Evolutionary conservation across 106 monocot species (phyloP).

Genomic region (Xerophyta viscosa): DNA sequence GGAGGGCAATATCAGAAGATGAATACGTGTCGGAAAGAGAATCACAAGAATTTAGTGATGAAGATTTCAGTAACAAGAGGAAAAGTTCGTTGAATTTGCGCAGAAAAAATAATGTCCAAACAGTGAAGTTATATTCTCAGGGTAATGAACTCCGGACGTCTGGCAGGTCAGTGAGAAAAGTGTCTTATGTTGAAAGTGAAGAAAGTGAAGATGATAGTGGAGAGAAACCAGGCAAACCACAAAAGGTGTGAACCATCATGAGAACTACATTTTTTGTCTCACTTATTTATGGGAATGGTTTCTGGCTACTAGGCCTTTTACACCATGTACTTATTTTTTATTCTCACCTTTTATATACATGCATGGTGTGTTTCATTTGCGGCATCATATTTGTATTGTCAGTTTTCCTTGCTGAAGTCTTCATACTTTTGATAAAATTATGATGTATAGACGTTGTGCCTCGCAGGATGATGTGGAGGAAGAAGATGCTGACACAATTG

Average conservation of each 20-base stretch:
- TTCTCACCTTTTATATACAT: too few relatives aligned
- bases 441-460: constrained; percentile 12
- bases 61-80: constrained; percentile 32
- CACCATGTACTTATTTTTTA: too few relatives aligned
- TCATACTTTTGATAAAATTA: too few relatives aligned
- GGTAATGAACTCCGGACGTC: constrained; percentile 68
- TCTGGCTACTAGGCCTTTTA: too few relatives aligned
- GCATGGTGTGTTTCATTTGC: too few relatives aligned
- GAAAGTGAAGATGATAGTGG: constrained; percentile 88
- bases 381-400: too few relatives aligned
- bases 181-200: constrained; percentile 97
- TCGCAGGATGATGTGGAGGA: constrained; percentile 74
- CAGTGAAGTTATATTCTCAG: constrained; percentile 24
- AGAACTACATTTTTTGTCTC: neutral
- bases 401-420: too few relatives aligned
- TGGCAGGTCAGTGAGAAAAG: constrained; percentile 74
- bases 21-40: constrained; percentile 53
- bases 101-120: constrained; percentile 24
- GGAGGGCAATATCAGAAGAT: constrained; percentile 52
- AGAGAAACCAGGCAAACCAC: constrained; percentile 53
- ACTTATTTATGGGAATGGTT: too few relatives aligned
- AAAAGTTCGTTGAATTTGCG: constrained; percentile 33
- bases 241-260: constrained; percentile 41
- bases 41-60: constrained; percentile 58
- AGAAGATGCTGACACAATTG: constrained; percentile 89